Conservation (phyloP, 2,329 filamentous ascomycete species). For the Diaporthe caulivora region DNA sequence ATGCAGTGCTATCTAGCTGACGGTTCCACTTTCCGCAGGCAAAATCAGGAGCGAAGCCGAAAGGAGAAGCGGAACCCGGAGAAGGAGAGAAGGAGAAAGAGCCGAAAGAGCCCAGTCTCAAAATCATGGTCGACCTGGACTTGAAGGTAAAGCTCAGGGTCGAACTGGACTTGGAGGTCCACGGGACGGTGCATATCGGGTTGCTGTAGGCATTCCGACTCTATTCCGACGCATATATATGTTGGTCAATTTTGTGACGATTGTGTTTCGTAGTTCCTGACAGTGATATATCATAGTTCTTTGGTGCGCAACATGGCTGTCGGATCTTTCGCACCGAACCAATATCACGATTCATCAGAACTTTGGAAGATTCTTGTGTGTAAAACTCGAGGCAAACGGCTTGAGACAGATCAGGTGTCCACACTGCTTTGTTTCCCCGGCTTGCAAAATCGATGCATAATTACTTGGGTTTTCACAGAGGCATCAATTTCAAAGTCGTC, state of each 20-base stretch:
- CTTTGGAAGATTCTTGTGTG: background rate
- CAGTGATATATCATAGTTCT: background rate
- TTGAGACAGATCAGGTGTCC: background rate
- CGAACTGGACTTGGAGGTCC: background rate
- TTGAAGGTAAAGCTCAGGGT: background rate
- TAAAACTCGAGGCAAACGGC: too few relatives aligned
- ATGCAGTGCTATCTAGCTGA: background rate
- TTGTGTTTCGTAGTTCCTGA: background rate
- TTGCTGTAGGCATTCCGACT: background rate
- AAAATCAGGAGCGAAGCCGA: background rate
- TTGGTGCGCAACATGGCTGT: background rate
- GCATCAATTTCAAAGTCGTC: background rate
- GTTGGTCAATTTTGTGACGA: background rate
- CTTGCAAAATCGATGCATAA: fast-evolving
- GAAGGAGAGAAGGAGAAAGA: background rate
- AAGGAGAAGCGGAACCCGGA: background rate
- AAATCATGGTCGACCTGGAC: background rate
- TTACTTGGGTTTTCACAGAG: background rate
- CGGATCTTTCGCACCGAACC: background rate
- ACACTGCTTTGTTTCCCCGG: background rate
- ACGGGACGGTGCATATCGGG: background rate
- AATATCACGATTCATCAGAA: background rate
- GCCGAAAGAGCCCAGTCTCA: conserved; percentile 1
- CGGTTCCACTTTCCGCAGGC: background rate
- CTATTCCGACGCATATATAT: background rate